Evolutionary conservation across 768 basidiomycete genomes (phyloP).

Genomic region (Mycena galopus): DNA sequence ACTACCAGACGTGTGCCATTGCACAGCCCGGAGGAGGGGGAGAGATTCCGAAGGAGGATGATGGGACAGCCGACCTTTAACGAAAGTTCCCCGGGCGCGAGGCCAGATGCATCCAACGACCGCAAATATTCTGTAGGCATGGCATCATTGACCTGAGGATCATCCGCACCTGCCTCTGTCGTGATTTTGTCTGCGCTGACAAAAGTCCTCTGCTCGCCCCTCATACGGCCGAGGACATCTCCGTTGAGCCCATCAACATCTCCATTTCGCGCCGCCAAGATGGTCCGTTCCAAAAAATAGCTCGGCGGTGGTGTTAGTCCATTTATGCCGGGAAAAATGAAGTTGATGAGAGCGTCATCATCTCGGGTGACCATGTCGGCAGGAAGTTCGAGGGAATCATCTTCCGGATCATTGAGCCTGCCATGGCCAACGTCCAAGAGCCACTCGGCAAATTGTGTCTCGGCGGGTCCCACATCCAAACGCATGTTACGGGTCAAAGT

Average conservation of each 20-base stretch:
- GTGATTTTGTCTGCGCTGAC: too few species aligned
- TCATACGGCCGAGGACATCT: neutral
- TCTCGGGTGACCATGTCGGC: neutral
- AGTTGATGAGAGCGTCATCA: neutral
- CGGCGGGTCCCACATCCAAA: neutral
- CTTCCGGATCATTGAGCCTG: neutral
- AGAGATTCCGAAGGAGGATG: slow-evolving; percentile 6
- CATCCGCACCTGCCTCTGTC: neutral
- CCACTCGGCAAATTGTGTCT: neutral
- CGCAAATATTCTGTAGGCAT: neutral
- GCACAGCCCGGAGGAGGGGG: neutral
- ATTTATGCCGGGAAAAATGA: neutral
- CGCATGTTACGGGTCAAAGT: slow-evolving; percentile 1
- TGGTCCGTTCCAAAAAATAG: slow-evolving; percentile 6
- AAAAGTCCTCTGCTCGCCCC: neutral
- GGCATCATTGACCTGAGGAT: neutral
- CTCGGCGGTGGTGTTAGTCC: neutral
- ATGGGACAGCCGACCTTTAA: neutral
- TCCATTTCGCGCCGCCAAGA: neutral
- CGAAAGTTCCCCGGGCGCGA: neutral
- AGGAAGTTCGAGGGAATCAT: neutral
- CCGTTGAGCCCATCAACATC: slow-evolving; percentile 9
- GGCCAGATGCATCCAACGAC: slow-evolving; percentile 8
- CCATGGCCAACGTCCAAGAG: slow-evolving; percentile 9
- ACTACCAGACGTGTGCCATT: slow-evolving; percentile 5